Evolutionary conservation across 2,329 filamentous ascomycete species (phyloP).

Genomic region (Cercospora janseana): DNA sequence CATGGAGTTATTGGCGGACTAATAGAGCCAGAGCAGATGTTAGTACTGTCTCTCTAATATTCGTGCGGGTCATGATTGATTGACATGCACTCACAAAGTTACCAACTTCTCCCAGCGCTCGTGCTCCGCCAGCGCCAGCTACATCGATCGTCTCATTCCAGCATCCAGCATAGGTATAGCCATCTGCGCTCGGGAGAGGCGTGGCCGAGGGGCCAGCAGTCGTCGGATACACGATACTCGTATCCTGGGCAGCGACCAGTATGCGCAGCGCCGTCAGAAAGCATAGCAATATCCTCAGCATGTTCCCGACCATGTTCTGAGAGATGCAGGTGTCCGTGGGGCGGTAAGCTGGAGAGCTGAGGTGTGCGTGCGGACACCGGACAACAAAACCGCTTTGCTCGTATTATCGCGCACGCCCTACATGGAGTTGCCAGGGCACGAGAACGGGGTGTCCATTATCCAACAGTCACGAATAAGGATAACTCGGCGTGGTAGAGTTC

Average conservation of each 20-base stretch:
- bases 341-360: background rate
- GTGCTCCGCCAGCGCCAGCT: conserved; percentile 41
- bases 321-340: background rate
- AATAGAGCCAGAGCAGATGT: background rate
- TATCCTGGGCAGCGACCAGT: conserved; percentile 25
- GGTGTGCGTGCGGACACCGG: background rate
- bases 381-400: background rate
- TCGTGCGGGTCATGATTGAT: background rate
- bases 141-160: conserved; percentile 55
- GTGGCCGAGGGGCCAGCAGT: conserved; percentile 30
- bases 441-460: background rate
- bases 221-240: conserved; percentile 31
- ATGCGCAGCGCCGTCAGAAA: background rate
- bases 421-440: conserved; percentile 6
- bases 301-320: background rate
- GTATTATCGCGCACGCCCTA: background rate
- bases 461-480: conserved; percentile 2
- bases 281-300: background rate
- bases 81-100: conserved; percentile 38
- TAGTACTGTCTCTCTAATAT: background rate
- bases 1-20: conserved; percentile 46
- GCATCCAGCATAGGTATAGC: conserved; percentile 57
- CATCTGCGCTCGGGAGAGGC: conserved; percentile 22
- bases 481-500: conserved; percentile 7
- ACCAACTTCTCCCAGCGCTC: conserved; percentile 48